Evolutionary conservation across 139 green algal species (phyloP).

Genomic region (Deuterostichococcus epilithicus): DNA sequence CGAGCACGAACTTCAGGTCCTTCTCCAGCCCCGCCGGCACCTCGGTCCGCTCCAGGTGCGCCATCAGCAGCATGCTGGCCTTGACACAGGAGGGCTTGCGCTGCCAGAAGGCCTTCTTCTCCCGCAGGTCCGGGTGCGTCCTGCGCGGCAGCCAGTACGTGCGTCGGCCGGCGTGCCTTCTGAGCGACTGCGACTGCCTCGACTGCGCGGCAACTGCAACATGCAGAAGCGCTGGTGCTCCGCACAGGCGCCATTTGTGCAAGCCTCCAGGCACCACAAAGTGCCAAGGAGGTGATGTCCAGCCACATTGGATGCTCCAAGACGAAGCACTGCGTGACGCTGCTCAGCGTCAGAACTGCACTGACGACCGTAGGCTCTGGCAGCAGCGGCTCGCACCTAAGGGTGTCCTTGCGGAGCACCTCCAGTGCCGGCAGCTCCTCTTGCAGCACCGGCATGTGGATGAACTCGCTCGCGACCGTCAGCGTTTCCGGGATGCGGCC

Average conservation of each 20-base stretch:
- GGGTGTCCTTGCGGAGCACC: conserved; percentile 56
- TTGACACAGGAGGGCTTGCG: conserved; percentile 60
- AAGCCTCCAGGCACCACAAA: neutral
- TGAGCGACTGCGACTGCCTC: too few relatives aligned
- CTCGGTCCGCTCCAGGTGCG: conserved; percentile 59
- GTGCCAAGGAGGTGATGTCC: neutral
- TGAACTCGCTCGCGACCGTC: conserved; percentile 84
- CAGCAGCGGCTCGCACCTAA: conserved; percentile 30
- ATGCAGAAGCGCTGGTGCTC: too few relatives aligned
- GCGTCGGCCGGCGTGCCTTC: too few relatives aligned
- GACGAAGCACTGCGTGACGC: too few relatives aligned
- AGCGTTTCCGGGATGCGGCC: conserved; percentile 80
- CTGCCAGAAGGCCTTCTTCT: conserved; percentile 78
- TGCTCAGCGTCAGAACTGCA: too few relatives aligned
- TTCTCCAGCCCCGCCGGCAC: conserved; percentile 53
- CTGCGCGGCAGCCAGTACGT: too few relatives aligned
- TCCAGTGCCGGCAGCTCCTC: conserved; percentile 52
- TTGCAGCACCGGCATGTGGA: conserved; percentile 44
- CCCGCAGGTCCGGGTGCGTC: conserved; percentile 12
- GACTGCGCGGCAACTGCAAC: too few relatives aligned
- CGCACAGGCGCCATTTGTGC: too few relatives aligned
- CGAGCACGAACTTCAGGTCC: conserved; percentile 60
- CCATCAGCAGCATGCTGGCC: conserved; percentile 82
- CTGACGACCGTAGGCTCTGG: conserved; percentile 70
- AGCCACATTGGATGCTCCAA: too few relatives aligned